Evolutionary conservation across 2,329 filamentous ascomycete species (phyloP), one percentile per base, ranked within the genome.

Genomic region (Shiraia sp.): DNA sequence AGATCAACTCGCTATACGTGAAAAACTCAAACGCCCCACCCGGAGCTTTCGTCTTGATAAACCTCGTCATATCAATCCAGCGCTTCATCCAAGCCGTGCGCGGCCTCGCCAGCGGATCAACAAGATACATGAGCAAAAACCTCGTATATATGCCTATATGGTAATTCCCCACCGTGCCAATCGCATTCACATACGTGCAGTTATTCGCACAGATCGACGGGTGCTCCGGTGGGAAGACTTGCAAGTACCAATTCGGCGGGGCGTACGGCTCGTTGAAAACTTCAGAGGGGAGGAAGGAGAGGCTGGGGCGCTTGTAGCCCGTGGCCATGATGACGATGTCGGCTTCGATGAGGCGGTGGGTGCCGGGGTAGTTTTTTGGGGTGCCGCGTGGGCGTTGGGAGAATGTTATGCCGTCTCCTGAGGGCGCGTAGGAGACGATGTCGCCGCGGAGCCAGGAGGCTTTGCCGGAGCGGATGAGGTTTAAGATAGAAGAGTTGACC

Each of bases 141-240:
- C 90, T 79, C 0, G 88, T 95, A 72, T 93, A 95, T 57, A 95
- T 92, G 4, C 89, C 90, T 32, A 95, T 92, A 59, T 95, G 89
- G 79, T 87, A 92, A 66, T 93, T 91, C 0, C 89, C 87, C 1
- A 93, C 87, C 0, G 86, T 87, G 1, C 88, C 88, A 42, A 93
- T 91, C 3, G 84, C 88, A 39, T 86, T 83, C 41, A 90, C 75
- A 53, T 91, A 95, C 0, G 88, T 93, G 74, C 86, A 86, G 70
- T 95, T 95, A 70, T 89, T 91, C 49, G 85, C 85, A 50, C 85
- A 90, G 33, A 95, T 78, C 24, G 82, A 85, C 0, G 85, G 81
- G 52, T 91, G 85, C 3, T 74, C 68, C 0, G 89, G 87, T 4
- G 90, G 89, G 70, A 95, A 95, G 0, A 87, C 87, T 66, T 95